phyloP scores from a whole-genome alignment of 176 grass and related monocot species.

The Oryza nivara region DNA sequence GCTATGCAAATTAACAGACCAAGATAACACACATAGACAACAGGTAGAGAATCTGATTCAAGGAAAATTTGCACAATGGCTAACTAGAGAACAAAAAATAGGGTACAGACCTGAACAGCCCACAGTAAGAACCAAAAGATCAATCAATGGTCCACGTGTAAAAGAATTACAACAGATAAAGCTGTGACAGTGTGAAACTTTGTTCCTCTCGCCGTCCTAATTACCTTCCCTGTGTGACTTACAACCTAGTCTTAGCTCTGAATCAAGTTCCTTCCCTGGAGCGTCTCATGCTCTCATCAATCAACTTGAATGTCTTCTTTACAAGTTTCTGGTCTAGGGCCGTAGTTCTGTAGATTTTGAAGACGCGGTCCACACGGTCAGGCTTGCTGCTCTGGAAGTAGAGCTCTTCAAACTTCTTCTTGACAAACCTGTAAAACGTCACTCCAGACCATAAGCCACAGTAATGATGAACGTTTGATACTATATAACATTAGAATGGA shows the following conservation, averaged over 20 bases:
- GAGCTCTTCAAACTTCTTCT: slow-evolving; percentile 99
- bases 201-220: slow-evolving; percentile 28
- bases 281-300: slow-evolving; percentile 86
- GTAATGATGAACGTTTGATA: neutral
- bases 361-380: slow-evolving; percentile 80
- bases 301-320: slow-evolving; percentile 97
- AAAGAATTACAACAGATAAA: slow-evolving; percentile 49
- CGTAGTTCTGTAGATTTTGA: slow-evolving; percentile 97
- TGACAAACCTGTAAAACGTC: slow-evolving; percentile 69
- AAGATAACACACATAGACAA: too few species aligned
- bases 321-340: slow-evolving; percentile 97
- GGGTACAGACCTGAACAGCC: neutral
- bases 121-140: slow-evolving; percentile 9
- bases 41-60: too few species aligned
- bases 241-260: slow-evolving; percentile 34
- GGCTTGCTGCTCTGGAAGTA: slow-evolving; percentile 99
- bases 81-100: neutral
- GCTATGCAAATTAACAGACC: too few species aligned
- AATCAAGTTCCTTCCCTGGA: slow-evolving; percentile 75
- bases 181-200: slow-evolving; percentile 32
- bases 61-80: too few species aligned
- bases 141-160: slow-evolving; percentile 32
- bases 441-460: slow-evolving; percentile 13
- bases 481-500: neutral
- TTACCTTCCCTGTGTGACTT: slow-evolving; percentile 29